Evolutionary conservation across 768 basidiomycete genomes (phyloP), one percentile per base, ranked within the genome.

Genomic region (Phlegmacium glaucopus): DNA sequence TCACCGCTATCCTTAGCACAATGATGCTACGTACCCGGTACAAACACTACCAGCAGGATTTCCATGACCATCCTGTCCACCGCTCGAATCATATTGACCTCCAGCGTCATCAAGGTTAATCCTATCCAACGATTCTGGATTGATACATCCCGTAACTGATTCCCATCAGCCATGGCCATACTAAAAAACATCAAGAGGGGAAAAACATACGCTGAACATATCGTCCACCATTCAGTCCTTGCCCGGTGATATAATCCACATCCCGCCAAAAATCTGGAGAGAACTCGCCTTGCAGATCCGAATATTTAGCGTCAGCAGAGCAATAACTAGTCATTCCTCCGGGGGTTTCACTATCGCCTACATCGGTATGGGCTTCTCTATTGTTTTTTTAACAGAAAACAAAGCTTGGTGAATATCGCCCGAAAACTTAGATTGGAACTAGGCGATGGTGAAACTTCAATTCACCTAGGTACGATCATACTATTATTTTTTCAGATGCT

Each of bases 51-150:
- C 77, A 29, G 62, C 61, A 1, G 79, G 79, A 53, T 80, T 80
- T 1, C 80, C 80, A 6, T 47, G 54, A n/a, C 78, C 77, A 18
- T 65, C 69, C 2, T 50, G 62, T 4, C 80, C 80, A 22, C 80
- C 80, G 48, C 73, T 78, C 18, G 78, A 80, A 58, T 80, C 79
- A 55, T 82, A 82, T 54, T 82, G 78, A 2, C 80, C 80, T 9
- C 80, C 80, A 1, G 56, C 60, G 53, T 82, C 80, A 39, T 62
- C 58, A 1, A 71, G 60, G 53, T 79, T 77, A 18, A 81, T 58
- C 3, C 77, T 64, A 52, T 60, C 64, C 25, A 79, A 61, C n/a
- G 61, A 57, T 30, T 53, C 60, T 0, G 79, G 72, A 13, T 68
- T 61, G 42, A 82, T 80, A 50, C 80, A 82, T 6, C 80, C 80